Conservation (phyloP, 306 rosid genomes). For the Rosa lucieae region DNA sequence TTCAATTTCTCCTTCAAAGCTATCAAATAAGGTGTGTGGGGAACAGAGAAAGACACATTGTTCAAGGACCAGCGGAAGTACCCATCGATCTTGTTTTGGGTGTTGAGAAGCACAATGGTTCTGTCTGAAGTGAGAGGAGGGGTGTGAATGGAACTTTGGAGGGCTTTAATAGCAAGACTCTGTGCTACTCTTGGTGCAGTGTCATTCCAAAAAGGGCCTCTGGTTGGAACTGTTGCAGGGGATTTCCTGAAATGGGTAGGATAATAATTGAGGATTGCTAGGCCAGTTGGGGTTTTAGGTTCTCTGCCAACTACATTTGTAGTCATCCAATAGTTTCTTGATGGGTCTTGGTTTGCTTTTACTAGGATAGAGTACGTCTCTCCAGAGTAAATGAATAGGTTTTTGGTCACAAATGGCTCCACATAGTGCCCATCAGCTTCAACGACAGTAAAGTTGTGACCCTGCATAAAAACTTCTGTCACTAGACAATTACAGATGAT, state of each 20-base stretch:
- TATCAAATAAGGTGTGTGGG: constrained; percentile 78
- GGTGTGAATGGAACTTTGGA: constrained; percentile 3
- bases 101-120: constrained; percentile 31
- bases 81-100: constrained; percentile 25
- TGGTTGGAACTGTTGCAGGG: constrained; percentile 28
- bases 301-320: constrained; percentile 22
- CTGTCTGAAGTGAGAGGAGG: constrained; percentile 14
- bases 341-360: constrained; percentile 23
- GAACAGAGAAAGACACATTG: constrained; percentile 65
- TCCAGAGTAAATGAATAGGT: constrained; percentile 31
- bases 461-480: constrained; percentile 3
- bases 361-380: constrained; percentile 37
- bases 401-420: constrained; percentile 29
- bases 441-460: constrained; percentile 31
- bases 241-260: constrained; percentile 16
- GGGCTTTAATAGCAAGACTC: constrained; percentile 22
- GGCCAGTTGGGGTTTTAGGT: constrained; percentile 19
- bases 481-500: neutral
- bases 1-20: constrained; percentile 52
- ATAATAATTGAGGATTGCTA: constrained; percentile 31
- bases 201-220: constrained; percentile 24
- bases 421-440: constrained; percentile 41
- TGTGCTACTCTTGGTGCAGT: constrained; percentile 2
- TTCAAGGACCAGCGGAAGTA: constrained; percentile 59
- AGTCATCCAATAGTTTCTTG: constrained; percentile 32